Evolutionary conservation across 208 protist species (phyloP), one percentile per base, ranked within the genome.

Genomic region (Phytomonas sp.): DNA sequence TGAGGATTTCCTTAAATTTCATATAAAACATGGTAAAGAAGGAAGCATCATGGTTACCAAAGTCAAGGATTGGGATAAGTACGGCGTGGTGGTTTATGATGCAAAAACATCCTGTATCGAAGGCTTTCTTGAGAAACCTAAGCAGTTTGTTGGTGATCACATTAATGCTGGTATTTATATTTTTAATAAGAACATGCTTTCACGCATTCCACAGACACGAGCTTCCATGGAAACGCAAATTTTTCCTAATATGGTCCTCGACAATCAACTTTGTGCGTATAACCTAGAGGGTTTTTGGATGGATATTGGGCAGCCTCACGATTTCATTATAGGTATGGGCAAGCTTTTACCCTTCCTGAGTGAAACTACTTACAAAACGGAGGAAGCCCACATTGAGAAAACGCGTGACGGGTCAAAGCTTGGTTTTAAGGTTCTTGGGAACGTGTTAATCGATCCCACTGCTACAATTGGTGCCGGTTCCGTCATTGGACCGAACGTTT

Each of bases 101-200:
- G 86, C 93, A 36, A 72, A 81, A 32, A 92, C 52, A 14, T 87
- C 91, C 63, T 31, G 84, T 65, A 98, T 99, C 68, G 71, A 90
- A 66, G 83, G 84, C 23, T 99, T 99, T 78, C 92, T 98, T n/a
- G 97, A 99, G 74, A 99, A 99, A 78, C 97, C 97, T 29, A 78
- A 93, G 72, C 73, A 84, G 67, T 99, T 98, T 73, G 96, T 99
- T 0, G 96, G 97, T 32, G 97, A 99, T 75, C 85, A 85, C 60
- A 99, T 99, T 76, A 99, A 99, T 79, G 95, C 97, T 14, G 98
- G 98, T 61, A 94, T 99, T 66, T 99, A 99, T 83, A 86, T 98
- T 60, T 98, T 99, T 78, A 97, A 95, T 73, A 96, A 97, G 67
- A 86, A 82, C 42, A 93, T 99, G 69, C 86, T 99, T 37, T 77